Conservation (phyloP, 495 filamentous ascomycete genomes). For the Podospora australis region DNA sequence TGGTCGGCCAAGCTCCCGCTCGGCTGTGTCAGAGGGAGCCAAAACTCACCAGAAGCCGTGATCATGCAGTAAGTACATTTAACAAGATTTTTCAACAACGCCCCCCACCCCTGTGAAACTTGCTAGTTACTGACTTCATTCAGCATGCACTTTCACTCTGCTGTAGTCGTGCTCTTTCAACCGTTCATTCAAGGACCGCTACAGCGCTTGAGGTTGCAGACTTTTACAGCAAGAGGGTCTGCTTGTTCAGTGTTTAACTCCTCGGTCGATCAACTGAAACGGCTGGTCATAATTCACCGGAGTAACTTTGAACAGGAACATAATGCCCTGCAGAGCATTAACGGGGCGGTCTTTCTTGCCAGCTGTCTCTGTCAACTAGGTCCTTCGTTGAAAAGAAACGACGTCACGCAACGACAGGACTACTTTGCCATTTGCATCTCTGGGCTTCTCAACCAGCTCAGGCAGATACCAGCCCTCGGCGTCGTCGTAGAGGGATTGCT, state of each 20-base stretch:
- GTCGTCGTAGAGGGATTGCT: background rate
- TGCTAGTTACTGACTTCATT: background rate
- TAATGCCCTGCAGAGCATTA: background rate
- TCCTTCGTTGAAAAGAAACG: background rate
- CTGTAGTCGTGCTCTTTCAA: background rate
- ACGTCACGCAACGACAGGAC: background rate
- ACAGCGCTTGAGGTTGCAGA: background rate
- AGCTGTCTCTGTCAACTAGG: background rate
- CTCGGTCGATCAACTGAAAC: background rate
- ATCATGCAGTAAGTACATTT: background rate
- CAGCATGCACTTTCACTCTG: background rate
- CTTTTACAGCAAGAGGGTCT: background rate
- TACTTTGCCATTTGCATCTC: constrained; percentile 1
- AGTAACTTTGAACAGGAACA: background rate
- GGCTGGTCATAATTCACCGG: background rate
- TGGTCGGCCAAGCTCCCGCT: background rate
- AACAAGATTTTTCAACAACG: background rate
- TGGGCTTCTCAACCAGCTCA: background rate
- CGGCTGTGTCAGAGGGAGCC: background rate
- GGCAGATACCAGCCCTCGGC: background rate
- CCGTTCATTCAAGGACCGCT: background rate
- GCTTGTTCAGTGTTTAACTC: background rate
- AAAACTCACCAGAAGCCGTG: background rate
- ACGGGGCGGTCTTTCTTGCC: background rate
- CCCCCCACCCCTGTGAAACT: background rate